Conservation (phyloP, 306 rosid genomes). For the Pyrus bretschneideri region DNA sequence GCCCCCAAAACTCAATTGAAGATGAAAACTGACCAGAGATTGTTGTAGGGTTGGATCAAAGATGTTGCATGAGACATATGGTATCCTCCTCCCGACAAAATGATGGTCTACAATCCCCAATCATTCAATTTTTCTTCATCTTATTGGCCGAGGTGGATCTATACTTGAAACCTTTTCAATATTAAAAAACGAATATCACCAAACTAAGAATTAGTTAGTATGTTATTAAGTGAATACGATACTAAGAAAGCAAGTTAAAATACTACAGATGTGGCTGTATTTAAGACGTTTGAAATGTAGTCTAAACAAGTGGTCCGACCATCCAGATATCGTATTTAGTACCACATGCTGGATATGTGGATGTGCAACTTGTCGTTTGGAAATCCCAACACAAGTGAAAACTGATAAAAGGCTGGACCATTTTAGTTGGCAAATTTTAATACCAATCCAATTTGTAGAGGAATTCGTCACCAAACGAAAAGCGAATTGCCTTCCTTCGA, state of each 20-base stretch:
- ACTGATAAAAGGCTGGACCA: not conserved
- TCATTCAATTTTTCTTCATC: not conserved
- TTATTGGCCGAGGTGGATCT: not conserved
- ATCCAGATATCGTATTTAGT: not conserved
- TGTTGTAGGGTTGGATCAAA: slow-evolving; percentile 25
- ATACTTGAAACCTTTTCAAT: too few species aligned
- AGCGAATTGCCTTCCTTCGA: not conserved
- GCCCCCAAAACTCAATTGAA: slow-evolving; percentile 33
- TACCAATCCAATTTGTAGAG: not conserved
- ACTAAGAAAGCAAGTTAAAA: not conserved
- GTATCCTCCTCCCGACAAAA: slow-evolving; percentile 22
- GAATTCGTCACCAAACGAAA: slow-evolving; percentile 5
- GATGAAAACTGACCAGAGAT: slow-evolving; percentile 21
- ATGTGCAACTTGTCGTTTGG: not conserved
- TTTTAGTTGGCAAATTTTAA: slow-evolving; percentile 4
- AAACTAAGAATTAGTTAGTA: not conserved
- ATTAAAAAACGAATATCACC: not conserved
- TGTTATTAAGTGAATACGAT: not conserved
- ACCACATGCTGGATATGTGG: not conserved
- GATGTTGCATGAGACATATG: slow-evolving; percentile 16
- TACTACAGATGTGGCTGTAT: not conserved
- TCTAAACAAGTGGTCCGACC: not conserved
- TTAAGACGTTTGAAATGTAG: not conserved
- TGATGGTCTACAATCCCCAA: not conserved
- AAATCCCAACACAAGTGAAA: not conserved